Evolutionary conservation across 2,329 filamentous ascomycete genomes (phyloP).

Genomic region (Clarireedia sp.): DNA sequence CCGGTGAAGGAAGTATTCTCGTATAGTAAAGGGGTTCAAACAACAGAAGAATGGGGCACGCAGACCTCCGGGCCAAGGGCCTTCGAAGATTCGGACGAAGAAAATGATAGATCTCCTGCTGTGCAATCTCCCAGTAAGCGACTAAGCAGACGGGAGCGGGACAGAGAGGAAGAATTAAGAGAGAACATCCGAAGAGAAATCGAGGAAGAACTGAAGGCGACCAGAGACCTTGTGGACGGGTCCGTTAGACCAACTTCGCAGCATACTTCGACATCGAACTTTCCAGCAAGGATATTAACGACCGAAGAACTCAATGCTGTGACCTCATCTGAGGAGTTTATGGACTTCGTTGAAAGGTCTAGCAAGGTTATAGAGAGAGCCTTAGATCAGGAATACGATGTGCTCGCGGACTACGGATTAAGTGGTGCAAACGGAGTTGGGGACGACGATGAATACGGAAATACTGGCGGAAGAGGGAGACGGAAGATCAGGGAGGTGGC

Average conservation of each 20-base stretch:
- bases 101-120: conserved; percentile 48
- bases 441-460: conserved; percentile 70
- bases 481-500: conserved; percentile 77
- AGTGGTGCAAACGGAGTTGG: conserved; percentile 63
- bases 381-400: conserved; percentile 91
- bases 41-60: conserved; percentile 63
- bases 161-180: conserved; percentile 82
- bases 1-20: conserved; percentile 79
- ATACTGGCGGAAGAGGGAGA: conserved; percentile 61
- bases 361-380: conserved; percentile 96
- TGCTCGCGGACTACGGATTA: conserved; percentile 87
- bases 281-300: conserved; percentile 71
- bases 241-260: conserved; percentile 38
- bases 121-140: conserved; percentile 61
- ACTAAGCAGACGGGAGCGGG: conserved; percentile 68
- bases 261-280: conserved; percentile 45
- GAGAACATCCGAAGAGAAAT: conserved; percentile 81
- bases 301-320: conserved; percentile 84
- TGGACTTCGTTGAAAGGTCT: conserved; percentile 90
- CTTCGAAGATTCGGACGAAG: conserved; percentile 54
- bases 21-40: conserved; percentile 96
- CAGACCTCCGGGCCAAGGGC: conserved; percentile 45
- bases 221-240: conserved; percentile 53
- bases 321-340: conserved; percentile 84
- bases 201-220: conserved; percentile 78